Percentiles rank a stretch among this genome's conserved stretches.
Conservation (phyloP, 1,139 yeast species). For the Geotrichum carabidarum region DNA sequence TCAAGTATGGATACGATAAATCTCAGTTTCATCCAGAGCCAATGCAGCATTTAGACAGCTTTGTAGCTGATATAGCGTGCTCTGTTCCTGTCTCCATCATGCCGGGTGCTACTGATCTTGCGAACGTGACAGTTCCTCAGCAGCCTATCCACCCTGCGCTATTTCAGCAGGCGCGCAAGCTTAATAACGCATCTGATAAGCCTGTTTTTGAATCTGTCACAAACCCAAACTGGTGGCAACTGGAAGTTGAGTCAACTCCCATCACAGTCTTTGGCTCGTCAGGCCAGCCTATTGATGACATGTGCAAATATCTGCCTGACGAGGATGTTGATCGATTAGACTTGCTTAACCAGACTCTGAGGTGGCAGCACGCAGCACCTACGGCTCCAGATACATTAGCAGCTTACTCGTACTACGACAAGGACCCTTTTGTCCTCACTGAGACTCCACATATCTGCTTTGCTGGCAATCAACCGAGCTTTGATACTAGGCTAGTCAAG, state of each 20-base stretch:
- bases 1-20: conserved; percentile 26
- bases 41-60: conserved; percentile 47
- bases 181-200: conserved; percentile 31
- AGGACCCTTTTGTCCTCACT: conserved; percentile 73
- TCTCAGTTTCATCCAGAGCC: conserved; percentile 30
- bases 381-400: conserved; percentile 93
- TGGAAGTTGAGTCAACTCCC: conserved; percentile 39
- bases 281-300: conserved; percentile 81
- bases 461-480: conserved; percentile 75
- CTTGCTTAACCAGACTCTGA: conserved; percentile 62
- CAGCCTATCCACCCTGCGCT: conserved; percentile 78
- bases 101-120: conserved; percentile 85
- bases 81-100: conserved; percentile 66
- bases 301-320: conserved; percentile 51
- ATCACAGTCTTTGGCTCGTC: conserved; percentile 62
- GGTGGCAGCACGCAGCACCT: conserved; percentile 86
- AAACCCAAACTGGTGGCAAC: conserved; percentile 69
- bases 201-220: conserved; percentile 49
- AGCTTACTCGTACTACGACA: conserved; percentile 76
- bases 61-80: conserved; percentile 53
- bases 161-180: conserved; percentile 48
- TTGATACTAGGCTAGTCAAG: conserved; percentile 41
- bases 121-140: conserved; percentile 80
- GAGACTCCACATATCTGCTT: conserved; percentile 83
- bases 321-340: conserved; percentile 41